Base-by-base conservation (phyloP, 192 early-diverging fungal genomes). In the Coemansia pectinata region DNA sequence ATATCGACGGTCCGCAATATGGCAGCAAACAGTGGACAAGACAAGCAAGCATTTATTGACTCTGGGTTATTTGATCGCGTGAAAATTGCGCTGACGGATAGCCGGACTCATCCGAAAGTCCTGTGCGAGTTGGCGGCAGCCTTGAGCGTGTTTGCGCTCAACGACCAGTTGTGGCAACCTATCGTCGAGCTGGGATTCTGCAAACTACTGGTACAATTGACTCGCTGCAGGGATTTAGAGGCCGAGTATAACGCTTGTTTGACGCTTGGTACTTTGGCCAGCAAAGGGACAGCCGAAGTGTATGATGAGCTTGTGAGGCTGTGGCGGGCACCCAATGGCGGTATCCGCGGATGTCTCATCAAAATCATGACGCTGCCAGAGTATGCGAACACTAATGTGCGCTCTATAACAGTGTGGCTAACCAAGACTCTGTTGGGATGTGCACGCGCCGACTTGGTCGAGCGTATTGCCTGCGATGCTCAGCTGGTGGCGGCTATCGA, bases 1-100 rank as follows among this genome's bases (percentile, higher is more conserved):
- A 55, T 80, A 34, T 66, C 78, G 7, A 63, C 73, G 6, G 48
- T 80, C 29, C 73, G 78, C 73, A 80, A 80, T 55, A 57, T 75
- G 34, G 78, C 66, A 3, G 78, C 78, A 23, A 72, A 75, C 62
- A 65, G 62, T 45, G 63, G 70, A 14, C 40, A 57, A 12, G 60
- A 70, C 57, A 73, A 73, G 29, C 73, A 75, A 44, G 42, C 47
- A 25, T 39, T 75, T 27, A 48, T 75, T 39, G 78, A 68, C 4
- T 57, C 66, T 8, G 78, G 71, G 9, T 63, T 80, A 19, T 69
- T 80, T 33, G 78, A 69, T 17, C 57, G 66, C 19, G 8, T 80
- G n/a, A 33, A 66, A 15, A 33, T 29, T 2, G 73, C 70, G 1
- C 45, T 80, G 4, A 34, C 40, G 7, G 41, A 36, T n/a, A 67